Evolutionary conservation across 1,284 basidiomycete species (phyloP).

Genomic region (Austropuccinia psidii): DNA sequence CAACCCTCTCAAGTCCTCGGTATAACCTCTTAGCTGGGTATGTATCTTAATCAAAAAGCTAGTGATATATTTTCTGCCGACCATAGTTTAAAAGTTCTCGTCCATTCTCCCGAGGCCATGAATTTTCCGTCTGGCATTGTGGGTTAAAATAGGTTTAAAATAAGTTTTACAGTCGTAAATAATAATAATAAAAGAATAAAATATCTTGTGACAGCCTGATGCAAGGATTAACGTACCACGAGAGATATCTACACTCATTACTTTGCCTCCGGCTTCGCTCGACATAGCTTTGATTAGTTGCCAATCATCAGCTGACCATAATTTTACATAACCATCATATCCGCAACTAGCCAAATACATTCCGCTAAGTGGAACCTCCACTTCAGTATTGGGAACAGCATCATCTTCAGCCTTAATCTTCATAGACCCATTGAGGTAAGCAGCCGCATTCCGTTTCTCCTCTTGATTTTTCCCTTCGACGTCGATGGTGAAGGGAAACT

Average conservation of each 20-base stretch:
- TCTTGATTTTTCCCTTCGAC: constrained; percentile 37
- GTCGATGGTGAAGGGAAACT: constrained; percentile 47
- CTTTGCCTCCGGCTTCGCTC: constrained; percentile 81
- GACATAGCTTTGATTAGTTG: constrained; percentile 76
- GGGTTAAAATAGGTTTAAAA: background rate
- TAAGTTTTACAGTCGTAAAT: background rate
- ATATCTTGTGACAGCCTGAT: background rate
- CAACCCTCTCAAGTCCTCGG: no score
- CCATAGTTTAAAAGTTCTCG: constrained; percentile 86
- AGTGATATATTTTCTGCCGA: constrained; percentile 53
- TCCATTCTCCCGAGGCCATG: constrained; percentile 82
- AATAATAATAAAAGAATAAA: background rate
- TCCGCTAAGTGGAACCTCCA: constrained; percentile 54
- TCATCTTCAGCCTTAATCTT: constrained; percentile 22
- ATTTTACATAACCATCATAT: constrained; percentile 87
- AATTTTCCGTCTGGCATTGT: constrained; percentile 62
- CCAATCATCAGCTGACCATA: constrained; percentile 99
- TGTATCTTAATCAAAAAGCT: no score
- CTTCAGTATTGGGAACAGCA: constrained; percentile 44
- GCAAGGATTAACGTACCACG: constrained; percentile 39
- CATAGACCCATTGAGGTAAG: constrained; percentile 26
- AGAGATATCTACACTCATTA: constrained; percentile 92
- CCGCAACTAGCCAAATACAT: constrained; percentile 87
- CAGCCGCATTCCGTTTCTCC: constrained; percentile 32
- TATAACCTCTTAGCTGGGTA: no score